Evolutionary conservation across 257 asterid genomes (phyloP).

Genomic region (Nicotiana undulata): DNA sequence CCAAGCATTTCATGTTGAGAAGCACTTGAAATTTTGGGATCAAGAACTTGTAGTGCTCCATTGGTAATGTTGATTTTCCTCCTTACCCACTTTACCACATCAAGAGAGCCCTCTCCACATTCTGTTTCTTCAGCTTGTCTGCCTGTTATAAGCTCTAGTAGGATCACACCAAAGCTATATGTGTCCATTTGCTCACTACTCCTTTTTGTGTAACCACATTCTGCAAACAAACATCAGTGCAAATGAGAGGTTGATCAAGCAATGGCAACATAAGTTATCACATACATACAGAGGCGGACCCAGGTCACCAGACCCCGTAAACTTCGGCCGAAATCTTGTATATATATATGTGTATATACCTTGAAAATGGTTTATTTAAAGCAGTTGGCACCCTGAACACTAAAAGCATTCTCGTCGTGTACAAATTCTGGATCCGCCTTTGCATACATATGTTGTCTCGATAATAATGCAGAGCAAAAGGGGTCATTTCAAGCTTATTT

Average conservation of each 20-base stretch:
- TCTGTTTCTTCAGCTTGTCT: conserved; percentile 38
- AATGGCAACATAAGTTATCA: neutral
- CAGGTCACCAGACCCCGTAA: too few species aligned
- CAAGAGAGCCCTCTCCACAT: conserved; percentile 26
- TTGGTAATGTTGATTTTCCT: conserved; percentile 67
- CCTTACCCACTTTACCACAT: conserved; percentile 78
- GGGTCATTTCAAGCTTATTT: neutral
- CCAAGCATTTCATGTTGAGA: conserved; percentile 47
- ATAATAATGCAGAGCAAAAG: too few species aligned
- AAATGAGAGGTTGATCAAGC: neutral
- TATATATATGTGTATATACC: too few species aligned
- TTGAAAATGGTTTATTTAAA: too few species aligned
- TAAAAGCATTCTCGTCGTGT: too few species aligned
- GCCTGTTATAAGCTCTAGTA: conserved; percentile 75
- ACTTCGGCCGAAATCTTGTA: too few species aligned
- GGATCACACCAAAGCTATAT: conserved; percentile 65
- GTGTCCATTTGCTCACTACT: conserved; percentile 58
- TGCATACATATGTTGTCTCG: neutral
- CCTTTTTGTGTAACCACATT: conserved; percentile 57
- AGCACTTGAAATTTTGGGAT: conserved; percentile 42
- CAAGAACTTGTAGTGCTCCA: conserved; percentile 56
- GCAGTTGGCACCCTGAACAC: too few species aligned
- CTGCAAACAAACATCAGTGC: conserved; percentile 23
- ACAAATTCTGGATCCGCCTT: too few species aligned
- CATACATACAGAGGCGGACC: too few species aligned